Evolutionary conservation across 495 filamentous ascomycete genomes (phyloP).

Genomic region (Aspergillus wentii): DNA sequence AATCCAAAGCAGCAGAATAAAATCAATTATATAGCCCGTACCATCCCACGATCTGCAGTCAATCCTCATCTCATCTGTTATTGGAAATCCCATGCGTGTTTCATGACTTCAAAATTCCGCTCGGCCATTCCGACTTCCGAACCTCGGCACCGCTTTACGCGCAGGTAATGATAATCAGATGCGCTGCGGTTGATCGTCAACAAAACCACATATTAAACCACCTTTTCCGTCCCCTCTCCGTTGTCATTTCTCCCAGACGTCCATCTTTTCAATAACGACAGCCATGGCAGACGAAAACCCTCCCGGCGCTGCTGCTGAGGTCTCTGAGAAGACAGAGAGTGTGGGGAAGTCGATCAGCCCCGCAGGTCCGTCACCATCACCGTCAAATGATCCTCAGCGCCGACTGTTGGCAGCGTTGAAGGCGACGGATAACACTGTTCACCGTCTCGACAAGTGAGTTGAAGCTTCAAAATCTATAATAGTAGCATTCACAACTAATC

Average conservation of each 20-base stretch:
- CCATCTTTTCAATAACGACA: no score
- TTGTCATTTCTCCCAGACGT: neutral
- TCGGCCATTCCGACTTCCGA: slow-evolving; percentile 6
- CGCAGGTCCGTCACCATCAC: slow-evolving; percentile 6
- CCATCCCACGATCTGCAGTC: no score
- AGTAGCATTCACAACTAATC: no score
- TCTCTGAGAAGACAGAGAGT: slow-evolving; percentile 7
- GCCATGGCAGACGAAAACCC: slow-evolving; percentile 6
- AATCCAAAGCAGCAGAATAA: no score
- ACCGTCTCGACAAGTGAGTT: slow-evolving; percentile 33
- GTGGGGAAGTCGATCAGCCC: slow-evolving; percentile 21
- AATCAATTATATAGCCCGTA: no score
- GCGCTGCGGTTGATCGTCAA: neutral
- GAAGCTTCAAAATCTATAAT: neutral
- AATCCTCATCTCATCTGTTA: no score
- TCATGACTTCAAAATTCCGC: no score
- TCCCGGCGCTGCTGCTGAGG: neutral
- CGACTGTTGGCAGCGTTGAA: slow-evolving; percentile 27
- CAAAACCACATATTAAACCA: neutral
- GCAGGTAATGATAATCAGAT: no score
- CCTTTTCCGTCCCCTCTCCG: neutral
- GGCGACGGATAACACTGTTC: slow-evolving; percentile 30
- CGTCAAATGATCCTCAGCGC: slow-evolving; percentile 12
- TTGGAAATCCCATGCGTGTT: no score
- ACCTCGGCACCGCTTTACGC: no score